Evolutionary conservation across 2,329 filamentous ascomycete genomes (phyloP).

Genomic region (Tolypocladium cylindrosporum): DNA sequence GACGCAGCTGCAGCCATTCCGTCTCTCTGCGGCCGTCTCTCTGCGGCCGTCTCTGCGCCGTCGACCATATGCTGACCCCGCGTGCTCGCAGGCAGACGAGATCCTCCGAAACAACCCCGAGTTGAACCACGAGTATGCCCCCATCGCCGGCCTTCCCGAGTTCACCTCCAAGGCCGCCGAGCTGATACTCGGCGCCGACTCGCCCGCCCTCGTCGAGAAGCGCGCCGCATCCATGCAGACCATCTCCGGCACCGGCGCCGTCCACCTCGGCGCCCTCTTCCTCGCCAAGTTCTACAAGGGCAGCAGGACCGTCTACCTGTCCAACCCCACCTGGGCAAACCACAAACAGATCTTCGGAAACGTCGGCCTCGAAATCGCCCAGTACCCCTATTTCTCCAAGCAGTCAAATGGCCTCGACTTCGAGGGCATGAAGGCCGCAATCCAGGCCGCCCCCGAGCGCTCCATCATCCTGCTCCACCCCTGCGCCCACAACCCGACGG

Average conservation of each 20-base stretch:
- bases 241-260: constrained; percentile 92
- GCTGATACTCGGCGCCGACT: constrained; percentile 72
- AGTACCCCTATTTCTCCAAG: constrained; percentile 91
- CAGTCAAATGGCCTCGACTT: constrained; percentile 87
- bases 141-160: constrained; percentile 77
- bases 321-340: constrained; percentile 95
- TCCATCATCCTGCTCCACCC: constrained; percentile 88
- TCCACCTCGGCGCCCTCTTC: constrained; percentile 90
- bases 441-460: constrained; percentile 62
- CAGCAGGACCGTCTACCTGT: constrained; percentile 75
- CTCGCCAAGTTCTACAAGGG: constrained; percentile 80
- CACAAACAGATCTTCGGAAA: constrained; percentile 98
- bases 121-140: constrained; percentile 96
- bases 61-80: background rate
- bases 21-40: background rate
- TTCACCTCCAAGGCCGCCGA: constrained; percentile 89
- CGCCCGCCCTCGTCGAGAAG: constrained; percentile 74
- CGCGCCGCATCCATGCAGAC: constrained; percentile 78
- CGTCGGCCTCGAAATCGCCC: constrained; percentile 65
- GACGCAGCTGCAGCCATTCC: too few species aligned
- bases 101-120: constrained; percentile 79
- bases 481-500: constrained; percentile 96
- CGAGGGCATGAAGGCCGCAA: constrained; percentile 68
- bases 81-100: constrained; percentile 65
- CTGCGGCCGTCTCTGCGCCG: background rate